These are phyloP conservation scores for Ophiocordyceps camponoti-floridani DNA, from an alignment of 2,329 filamentous ascomycete species.

Conservation along the genomic window DNA sequence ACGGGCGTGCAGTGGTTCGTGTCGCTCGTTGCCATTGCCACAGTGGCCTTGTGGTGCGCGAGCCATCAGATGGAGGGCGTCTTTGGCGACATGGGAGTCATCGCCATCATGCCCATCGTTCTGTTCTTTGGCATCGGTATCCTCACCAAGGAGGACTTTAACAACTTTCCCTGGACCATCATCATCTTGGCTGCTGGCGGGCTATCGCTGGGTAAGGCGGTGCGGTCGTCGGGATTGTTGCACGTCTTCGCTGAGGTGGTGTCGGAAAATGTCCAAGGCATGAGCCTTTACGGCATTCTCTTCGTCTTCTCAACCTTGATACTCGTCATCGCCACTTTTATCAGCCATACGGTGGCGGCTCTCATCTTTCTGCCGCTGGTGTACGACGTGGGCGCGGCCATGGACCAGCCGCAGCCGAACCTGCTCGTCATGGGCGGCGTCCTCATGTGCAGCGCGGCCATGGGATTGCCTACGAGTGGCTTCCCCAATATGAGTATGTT, in stretches of 20 bases:
- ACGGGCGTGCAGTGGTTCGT: conserved; percentile 89
- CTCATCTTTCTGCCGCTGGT: conserved; percentile 89
- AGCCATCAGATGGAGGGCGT: conserved; percentile 73
- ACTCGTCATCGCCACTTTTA: conserved; percentile 88
- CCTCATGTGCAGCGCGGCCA: conserved; percentile 90
- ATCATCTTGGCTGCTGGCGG: conserved; percentile 95
- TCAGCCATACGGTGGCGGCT: conserved; percentile 91
- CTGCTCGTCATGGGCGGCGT: conserved; percentile 88
- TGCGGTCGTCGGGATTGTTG: conserved; percentile 80
- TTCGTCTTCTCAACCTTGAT: conserved; percentile 75
- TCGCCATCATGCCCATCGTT: conserved; percentile 89
- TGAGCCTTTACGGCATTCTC: conserved; percentile 73
- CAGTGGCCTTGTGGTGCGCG: conserved; percentile 83
- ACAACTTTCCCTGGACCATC: conserved; percentile 99
- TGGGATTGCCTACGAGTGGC: conserved; percentile 87
- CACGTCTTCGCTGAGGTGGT: conserved; percentile 74
- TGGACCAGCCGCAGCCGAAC: conserved; percentile 86
- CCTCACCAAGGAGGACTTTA: conserved; percentile 96
- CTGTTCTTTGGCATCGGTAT: conserved; percentile 95
- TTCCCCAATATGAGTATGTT: conserved; percentile 99
- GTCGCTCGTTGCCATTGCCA: conserved; percentile 60
- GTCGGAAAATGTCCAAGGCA: conserved; percentile 51
- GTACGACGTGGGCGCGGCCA: conserved; percentile 62
- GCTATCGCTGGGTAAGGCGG: conserved; percentile 79
- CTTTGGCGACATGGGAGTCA: conserved; percentile 96